Conservation (phyloP, 768 basidiomycete species). For the Agrocybe pediades region DNA sequence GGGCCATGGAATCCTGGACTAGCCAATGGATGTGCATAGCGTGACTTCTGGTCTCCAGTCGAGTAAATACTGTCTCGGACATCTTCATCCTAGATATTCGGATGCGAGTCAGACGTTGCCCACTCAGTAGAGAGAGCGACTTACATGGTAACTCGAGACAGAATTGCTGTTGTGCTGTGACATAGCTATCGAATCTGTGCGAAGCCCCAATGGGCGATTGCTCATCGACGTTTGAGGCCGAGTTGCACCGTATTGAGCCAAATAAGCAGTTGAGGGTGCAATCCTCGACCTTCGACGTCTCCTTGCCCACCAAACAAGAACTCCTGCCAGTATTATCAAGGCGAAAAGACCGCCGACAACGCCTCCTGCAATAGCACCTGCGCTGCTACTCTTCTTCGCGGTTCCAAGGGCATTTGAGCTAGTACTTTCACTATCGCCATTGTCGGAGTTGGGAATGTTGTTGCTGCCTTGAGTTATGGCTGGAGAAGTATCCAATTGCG, state of each 20-base stretch:
- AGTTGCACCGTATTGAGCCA: slow-evolving; percentile 12
- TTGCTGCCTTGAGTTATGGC: background rate
- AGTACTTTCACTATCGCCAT: background rate
- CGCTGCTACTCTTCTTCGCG: slow-evolving; percentile 18
- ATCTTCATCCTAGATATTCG: background rate
- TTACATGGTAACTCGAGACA: slow-evolving; percentile 4
- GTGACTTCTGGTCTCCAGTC: background rate
- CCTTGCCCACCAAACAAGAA: slow-evolving; percentile 16
- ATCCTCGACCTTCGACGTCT: slow-evolving; percentile 13
- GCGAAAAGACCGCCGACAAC: slow-evolving; percentile 42
- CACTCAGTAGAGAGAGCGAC: background rate
- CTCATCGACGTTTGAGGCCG: slow-evolving; percentile 16
- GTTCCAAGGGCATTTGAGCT: background rate
- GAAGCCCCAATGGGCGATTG: slow-evolving; percentile 10
- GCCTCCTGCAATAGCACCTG: slow-evolving; percentile 50
- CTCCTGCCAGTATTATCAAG: slow-evolving; percentile 28
- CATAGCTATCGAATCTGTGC: background rate
- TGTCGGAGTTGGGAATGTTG: background rate
- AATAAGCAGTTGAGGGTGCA: slow-evolving; percentile 18
- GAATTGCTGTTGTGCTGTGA: background rate
- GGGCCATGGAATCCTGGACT: background rate
- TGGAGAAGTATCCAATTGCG: background rate
- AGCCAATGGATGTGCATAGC: background rate
- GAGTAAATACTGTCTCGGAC: slow-evolving; percentile 1
- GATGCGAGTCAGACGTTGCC: background rate